phyloP scores from a whole-genome alignment of 306 rosid genomes.

The Medicago arabica region DNA sequence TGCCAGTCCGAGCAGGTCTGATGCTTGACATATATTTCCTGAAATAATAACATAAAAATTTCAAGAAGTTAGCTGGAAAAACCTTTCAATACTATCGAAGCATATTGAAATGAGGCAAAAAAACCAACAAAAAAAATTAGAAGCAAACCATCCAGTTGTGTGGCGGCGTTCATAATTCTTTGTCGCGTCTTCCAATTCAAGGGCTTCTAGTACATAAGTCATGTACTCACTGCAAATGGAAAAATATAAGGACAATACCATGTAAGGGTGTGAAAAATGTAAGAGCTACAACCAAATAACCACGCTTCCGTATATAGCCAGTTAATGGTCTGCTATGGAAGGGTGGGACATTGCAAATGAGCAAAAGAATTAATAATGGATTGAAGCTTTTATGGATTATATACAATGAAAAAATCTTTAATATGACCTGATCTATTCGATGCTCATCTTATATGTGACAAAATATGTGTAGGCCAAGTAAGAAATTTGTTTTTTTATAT shows the following conservation, averaged over 20 bases:
- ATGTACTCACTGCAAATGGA: constrained; percentile 80
- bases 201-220: constrained; percentile 82
- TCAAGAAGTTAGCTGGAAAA: constrained; percentile 33
- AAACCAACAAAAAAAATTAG: constrained; percentile 8
- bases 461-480: background rate
- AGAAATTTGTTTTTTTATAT: background rate
- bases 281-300: constrained; percentile 18
- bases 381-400: constrained; percentile 4
- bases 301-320: background rate
- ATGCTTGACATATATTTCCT: constrained; percentile 91
- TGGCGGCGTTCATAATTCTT: constrained; percentile 76
- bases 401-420: constrained; percentile 21
- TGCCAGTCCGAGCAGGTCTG: constrained; percentile 72
- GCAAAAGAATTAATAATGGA: constrained; percentile 17
- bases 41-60: constrained; percentile 40
- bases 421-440: constrained; percentile 27
- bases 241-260: constrained; percentile 33
- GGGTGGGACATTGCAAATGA: constrained; percentile 25
- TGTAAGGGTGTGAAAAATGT: background rate
- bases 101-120: background rate
- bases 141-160: constrained; percentile 90
- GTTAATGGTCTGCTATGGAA: constrained; percentile 21
- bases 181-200: constrained; percentile 81
- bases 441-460: constrained; percentile 16
- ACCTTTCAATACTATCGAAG: constrained; percentile 16